Base-by-base conservation (phyloP, 805 yeast genomes). In the Lachancea quebecensis region DNA sequence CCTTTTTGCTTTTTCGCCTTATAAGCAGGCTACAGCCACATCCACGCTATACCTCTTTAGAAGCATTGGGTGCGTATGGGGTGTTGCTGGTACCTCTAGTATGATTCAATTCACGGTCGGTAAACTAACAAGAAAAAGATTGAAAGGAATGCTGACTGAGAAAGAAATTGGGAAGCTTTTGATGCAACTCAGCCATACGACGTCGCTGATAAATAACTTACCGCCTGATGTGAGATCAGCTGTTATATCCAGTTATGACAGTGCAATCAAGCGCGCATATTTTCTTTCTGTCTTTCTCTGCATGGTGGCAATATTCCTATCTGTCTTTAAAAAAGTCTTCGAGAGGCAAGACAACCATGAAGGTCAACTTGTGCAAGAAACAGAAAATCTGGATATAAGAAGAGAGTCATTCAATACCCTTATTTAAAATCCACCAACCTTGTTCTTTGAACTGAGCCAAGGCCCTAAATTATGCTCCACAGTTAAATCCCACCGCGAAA, bases 61-160 rank as follows among this genome's bases (percentile, higher is more conserved):
- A 48, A 66, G 70, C 46, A 56, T 68, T 30, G 72, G 72, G 7
- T 67, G 69, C 3, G 70, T 68, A 1, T 68, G 70, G 68, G 72
- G 72, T 8, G 71, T 67, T 17, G 60, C 70, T 4, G 42, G 52
- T 33, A 47, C 55, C 12, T 44, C 57, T 9, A 46, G 49, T 8
- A 40, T 53, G 10, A 45, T 50, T 10, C 57, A 49, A 35, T 16
- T 42, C n/a, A 41, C 28, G 14, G 49, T 50, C 28, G 36, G 47
- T 12, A 44, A 39, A 21, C 37, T 38, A 15, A n/a, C 48, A 25
- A 45, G 40, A 15, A 15, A 18, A 9, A 30, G 33, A 14, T 34
- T 53, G 25, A 35, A 44, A 30, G 53, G 46, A 12, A 4, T 44
- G 6, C 30, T 51, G 28, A 38, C 34, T 16, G 50, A 51, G 10